Conservation (phyloP, 225 moss, liverwort and hornwort genomes). For the Rhytidiadelphus loreus region DNA sequence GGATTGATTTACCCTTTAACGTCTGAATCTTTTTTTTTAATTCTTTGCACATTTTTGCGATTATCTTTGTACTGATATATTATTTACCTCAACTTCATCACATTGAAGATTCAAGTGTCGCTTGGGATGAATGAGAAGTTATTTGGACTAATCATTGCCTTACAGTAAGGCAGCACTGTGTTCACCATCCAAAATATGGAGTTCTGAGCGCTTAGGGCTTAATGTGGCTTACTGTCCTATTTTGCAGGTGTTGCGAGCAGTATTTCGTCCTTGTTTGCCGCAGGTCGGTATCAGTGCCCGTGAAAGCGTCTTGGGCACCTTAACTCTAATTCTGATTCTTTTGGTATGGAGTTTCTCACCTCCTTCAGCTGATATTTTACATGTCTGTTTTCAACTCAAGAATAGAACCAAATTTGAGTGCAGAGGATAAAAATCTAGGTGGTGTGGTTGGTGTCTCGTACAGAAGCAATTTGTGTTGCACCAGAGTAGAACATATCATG, state of each 20-base stretch:
- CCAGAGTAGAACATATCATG: background rate
- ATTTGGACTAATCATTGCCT: background rate
- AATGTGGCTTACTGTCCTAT: background rate
- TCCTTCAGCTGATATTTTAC: background rate
- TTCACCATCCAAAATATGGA: background rate
- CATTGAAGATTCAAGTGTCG: background rate
- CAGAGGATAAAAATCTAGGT: background rate
- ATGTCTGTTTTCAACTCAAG: background rate
- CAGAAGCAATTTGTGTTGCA: background rate
- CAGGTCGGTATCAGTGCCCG: background rate
- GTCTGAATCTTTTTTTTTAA: background rate
- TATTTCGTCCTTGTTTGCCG: slow-evolving; percentile 10
- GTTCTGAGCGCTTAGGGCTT: background rate
- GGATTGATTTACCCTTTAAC: background rate
- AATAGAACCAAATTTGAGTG: background rate
- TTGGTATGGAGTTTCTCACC: background rate
- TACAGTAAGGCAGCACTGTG: background rate
- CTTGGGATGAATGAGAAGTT: background rate
- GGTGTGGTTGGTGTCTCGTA: background rate
- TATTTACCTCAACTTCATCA: background rate
- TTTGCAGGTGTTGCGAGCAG: slow-evolving; percentile 11
- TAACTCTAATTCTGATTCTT: slow-evolving; percentile 13
- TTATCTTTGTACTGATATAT: background rate
- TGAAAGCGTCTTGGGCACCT: background rate
- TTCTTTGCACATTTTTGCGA: background rate